Percentiles rank a stretch among this genome's conserved stretches.
Conservation (phyloP, 495 filamentous ascomycete genomes). For the Rhypophila decipiens region DNA sequence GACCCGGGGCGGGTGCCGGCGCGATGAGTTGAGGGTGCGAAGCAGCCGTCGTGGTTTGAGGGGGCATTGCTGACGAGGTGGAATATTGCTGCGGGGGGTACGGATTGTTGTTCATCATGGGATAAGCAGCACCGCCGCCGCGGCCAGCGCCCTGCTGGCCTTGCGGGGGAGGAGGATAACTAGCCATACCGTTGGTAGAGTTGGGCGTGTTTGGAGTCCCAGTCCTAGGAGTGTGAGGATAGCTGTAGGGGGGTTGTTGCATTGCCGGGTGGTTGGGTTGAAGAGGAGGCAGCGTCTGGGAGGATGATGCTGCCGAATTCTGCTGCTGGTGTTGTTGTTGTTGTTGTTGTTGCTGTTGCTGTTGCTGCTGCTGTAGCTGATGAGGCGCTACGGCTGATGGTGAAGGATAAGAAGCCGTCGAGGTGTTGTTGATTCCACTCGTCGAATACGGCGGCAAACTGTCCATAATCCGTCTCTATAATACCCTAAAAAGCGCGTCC, state of each 20-base stretch:
- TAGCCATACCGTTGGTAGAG: conserved; percentile 54
- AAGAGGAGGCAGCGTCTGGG: conserved; percentile 66
- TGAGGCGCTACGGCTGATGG: conserved; percentile 24
- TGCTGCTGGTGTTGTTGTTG: conserved; percentile 47
- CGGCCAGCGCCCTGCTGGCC: conserved; percentile 50
- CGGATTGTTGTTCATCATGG: conserved; percentile 38
- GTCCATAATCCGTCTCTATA: conserved; percentile 35
- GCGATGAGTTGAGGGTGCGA: conserved; percentile 68
- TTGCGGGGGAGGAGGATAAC: conserved; percentile 53
- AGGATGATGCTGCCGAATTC: conserved; percentile 45
- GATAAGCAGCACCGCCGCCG: conserved; percentile 44
- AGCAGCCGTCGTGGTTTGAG: conserved; percentile 57
- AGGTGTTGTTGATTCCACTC: conserved; percentile 29
- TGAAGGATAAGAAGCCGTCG: conserved; percentile 28
- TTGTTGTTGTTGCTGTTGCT: too few relatives aligned
- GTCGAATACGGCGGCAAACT: conserved; percentile 29
- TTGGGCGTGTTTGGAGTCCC: conserved; percentile 56
- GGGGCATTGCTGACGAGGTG: conserved; percentile 57
- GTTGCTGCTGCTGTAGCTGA: conserved; percentile 8
- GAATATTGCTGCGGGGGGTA: conserved; percentile 53
- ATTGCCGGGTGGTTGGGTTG: conserved; percentile 60
- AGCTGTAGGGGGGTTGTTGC: conserved; percentile 51
- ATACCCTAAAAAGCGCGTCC: conserved; percentile 16
- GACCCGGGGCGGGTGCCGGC: conserved; percentile 57
- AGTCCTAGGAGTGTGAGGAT: conserved; percentile 57